Conservation (phyloP, 176 grass and related monocot species). For the Lolium perenne region DNA sequence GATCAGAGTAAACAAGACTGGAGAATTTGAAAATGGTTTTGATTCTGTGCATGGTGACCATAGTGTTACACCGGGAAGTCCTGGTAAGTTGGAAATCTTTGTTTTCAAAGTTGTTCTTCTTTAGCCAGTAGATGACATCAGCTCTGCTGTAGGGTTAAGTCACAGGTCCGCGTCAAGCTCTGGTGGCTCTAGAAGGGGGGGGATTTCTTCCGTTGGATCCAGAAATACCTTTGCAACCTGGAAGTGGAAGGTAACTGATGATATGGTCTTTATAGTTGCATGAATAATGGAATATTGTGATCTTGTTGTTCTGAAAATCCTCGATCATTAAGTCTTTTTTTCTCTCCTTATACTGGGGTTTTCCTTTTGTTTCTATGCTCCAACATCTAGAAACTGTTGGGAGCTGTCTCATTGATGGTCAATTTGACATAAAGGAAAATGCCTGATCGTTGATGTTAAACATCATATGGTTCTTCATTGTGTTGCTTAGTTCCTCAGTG, state of each 20-base stretch:
- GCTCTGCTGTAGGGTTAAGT: constrained; percentile 52
- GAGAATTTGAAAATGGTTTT: constrained; percentile 49
- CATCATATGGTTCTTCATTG: not conserved
- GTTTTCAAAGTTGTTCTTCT: constrained; percentile 15
- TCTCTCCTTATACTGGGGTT: not conserved
- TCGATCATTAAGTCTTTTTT: not conserved
- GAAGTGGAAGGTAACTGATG: constrained; percentile 64
- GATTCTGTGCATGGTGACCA: constrained; percentile 49
- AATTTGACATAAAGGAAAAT: constrained; percentile 18
- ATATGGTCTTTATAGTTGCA: constrained; percentile 14
- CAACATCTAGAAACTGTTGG: not conserved
- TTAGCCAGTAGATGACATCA: constrained; percentile 37
- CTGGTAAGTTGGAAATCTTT: constrained; percentile 59
- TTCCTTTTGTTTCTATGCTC: constrained; percentile 19
- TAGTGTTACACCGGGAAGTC: constrained; percentile 75
- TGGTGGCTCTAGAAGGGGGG: constrained; percentile 83
- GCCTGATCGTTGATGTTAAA: not conserved
- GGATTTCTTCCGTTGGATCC: constrained; percentile 54
- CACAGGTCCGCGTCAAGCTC: constrained; percentile 72
- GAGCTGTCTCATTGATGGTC: constrained; percentile 19
- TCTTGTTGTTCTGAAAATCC: constrained; percentile 18
- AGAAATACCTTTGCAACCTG: constrained; percentile 57
- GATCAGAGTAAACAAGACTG: constrained; percentile 54
- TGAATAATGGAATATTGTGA: constrained; percentile 23
- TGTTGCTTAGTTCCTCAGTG: constrained; percentile 28